A percentile compares a stretch with the other conserved stretches of the same genome.
These are phyloP conservation scores for Aaosphaeria pasadenensis DNA, from an alignment of 2,329 filamentous ascomycete genomes.

Conservation along the genomic window DNA sequence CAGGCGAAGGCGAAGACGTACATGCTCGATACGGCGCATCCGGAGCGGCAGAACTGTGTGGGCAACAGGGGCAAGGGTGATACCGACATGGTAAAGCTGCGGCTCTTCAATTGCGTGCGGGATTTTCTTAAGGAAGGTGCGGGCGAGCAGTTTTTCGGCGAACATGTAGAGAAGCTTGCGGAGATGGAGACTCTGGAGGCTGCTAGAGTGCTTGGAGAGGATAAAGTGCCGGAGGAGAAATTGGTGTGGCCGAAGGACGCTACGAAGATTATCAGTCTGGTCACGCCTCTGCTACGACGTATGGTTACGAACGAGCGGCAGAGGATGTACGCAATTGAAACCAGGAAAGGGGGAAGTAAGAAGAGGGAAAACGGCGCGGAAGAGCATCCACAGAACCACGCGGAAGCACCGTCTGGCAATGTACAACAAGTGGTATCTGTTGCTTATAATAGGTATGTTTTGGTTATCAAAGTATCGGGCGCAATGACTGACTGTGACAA, in stretches of 20 bases:
- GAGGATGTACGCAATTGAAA: conserved; percentile 56
- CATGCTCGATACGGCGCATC: conserved; percentile 55
- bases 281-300: conserved; percentile 55
- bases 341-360: conserved; percentile 48
- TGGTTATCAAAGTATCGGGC: too few relatives aligned
- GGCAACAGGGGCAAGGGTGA: conserved; percentile 55
- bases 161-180: conserved; percentile 28
- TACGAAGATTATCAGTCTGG: conserved; percentile 54
- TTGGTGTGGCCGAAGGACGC: conserved; percentile 55
- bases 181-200: conserved; percentile 31
- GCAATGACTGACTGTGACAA: too few relatives aligned
- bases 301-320: conserved; percentile 62
- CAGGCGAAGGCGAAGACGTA: conserved; percentile 56
- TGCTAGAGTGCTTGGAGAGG: conserved; percentile 38
- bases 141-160: conserved; percentile 52
- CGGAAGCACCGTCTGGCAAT: too few relatives aligned
- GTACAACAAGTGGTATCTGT: too few relatives aligned
- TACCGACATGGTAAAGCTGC: conserved; percentile 55
- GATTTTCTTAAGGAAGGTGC: conserved; percentile 52
- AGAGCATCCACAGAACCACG: neutral
- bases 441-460: too few relatives aligned
- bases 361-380: conserved; percentile 24
- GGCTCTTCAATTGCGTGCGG: conserved; percentile 55
- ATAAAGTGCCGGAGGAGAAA: conserved; percentile 33
- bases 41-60: conserved; percentile 56